Conservation (phyloP, 2,329 filamentous ascomycete species). For the Beauveria sp. region DNA sequence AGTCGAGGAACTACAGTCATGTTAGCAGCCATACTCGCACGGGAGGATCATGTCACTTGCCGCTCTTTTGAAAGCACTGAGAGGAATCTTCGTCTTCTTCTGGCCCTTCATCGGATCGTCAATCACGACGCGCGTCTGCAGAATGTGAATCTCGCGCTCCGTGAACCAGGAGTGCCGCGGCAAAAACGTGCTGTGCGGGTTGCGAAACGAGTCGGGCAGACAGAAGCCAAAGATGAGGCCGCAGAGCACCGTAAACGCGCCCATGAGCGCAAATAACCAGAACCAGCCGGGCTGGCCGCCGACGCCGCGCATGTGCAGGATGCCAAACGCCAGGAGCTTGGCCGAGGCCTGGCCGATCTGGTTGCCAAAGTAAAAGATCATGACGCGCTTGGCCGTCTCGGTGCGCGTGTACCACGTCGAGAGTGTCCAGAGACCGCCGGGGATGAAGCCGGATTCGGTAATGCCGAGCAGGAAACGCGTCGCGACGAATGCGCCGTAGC, state of each 20-base stretch:
- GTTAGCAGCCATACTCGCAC: background rate
- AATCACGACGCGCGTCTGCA: slow-evolving; percentile 32
- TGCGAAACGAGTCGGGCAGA: slow-evolving; percentile 37
- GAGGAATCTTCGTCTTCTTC: slow-evolving; percentile 41
- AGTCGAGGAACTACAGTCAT: slow-evolving; percentile 34
- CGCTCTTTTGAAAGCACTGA: slow-evolving; percentile 36
- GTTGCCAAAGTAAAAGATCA: slow-evolving; percentile 50
- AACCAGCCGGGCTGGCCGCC: slow-evolving; percentile 45
- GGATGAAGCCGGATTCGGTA: slow-evolving; percentile 48
- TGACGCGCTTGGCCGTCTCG: slow-evolving; percentile 45
- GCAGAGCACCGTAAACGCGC: slow-evolving; percentile 40
- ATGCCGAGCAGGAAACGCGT: slow-evolving; percentile 46
- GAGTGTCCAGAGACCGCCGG: slow-evolving; percentile 42
- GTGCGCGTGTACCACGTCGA: slow-evolving; percentile 48
- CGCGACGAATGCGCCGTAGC: slow-evolving; percentile 38
- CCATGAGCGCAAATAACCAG: slow-evolving; percentile 49
- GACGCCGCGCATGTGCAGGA: slow-evolving; percentile 42
- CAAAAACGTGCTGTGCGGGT: slow-evolving; percentile 34
- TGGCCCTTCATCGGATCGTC: slow-evolving; percentile 38
- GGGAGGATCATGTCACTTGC: slow-evolving; percentile 18
- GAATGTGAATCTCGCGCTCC: slow-evolving; percentile 33
- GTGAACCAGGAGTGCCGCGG: slow-evolving; percentile 28
- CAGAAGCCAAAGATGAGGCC: slow-evolving; percentile 35
- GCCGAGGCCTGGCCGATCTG: slow-evolving; percentile 36
- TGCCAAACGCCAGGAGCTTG: slow-evolving; percentile 35